Base-by-base conservation (phyloP, 208 protist species). In the Crithidia acanthocephali region DNA sequence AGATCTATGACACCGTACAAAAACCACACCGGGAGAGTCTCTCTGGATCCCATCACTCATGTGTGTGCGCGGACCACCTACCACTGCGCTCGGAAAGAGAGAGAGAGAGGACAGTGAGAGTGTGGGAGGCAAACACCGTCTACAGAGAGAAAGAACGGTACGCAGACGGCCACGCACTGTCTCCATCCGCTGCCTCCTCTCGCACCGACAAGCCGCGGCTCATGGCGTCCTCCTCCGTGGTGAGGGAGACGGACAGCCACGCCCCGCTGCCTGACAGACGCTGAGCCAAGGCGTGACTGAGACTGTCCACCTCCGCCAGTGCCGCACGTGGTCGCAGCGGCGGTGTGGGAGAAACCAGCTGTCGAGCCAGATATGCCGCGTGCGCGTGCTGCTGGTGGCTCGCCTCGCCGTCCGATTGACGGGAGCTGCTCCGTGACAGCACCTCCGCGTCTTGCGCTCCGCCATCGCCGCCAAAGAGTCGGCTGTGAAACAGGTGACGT, bases 321-420 rank as follows among this genome's bases (percentile, higher is more conserved):
- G 59, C 51, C 22, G 32, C n/a, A 37, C 27, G n/a, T 1, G 11
- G 9, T 25, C 33, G 35, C 44, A 45, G 60, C 1, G 23, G 52
- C 15, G 52, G 52, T 18, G 60, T 63, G 16, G 69, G 60, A 28
- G 53, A 68, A 0, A 55, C 13, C 40, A 75, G 33, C 42, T 57
- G 60, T 0, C 44, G 42, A 8, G 18, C n/a, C 22, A 64, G 1
- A 42, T 35, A 64, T 2, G 44, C 13, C 5, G 8, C 44, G 1
- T n/a, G 42, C 10, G 23, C 27, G 8, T 23, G 18, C 37, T 4
- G 8, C 30, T 1, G 6, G 2, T 52, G 23, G 59, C 28, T 7
- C 1, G 7, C 27, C 18, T 64, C 59, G 15, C 37, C 8, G 10
- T n/a, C 3, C 9, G 44, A 48, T 1, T 10, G 23, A 6, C 13